Base-by-base conservation (phyloP, 148 eudicot species). In the Cornus florida region DNA sequence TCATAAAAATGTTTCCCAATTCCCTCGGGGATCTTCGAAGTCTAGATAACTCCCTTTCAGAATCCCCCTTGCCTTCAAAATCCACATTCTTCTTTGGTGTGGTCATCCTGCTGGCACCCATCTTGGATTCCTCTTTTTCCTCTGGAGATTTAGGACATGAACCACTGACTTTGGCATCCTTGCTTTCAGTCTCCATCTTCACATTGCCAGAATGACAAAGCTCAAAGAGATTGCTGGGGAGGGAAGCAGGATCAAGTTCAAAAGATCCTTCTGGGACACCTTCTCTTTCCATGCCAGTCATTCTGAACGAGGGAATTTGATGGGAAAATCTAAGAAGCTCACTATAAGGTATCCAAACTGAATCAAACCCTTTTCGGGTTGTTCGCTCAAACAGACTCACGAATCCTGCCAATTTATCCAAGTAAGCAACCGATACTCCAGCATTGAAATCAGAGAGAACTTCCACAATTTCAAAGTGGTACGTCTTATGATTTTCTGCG, bases 171-270 rank as follows among this genome's bases (percentile, higher is more conserved):
- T 82, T 43, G 10, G 19, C 32, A 78, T 56, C 46, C 43, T 41
- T 67, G 20, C 28, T 59, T 39, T 75, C 83, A 68, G 64, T 57
- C 69, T 81, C 74, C 70, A 60, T 70, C 66, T 43, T 70, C 50
- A 50, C 56, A 33, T 71, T 14, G 14, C 48, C 74, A 46, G 78
- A 70, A 60, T 46, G 79, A 33, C 13, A 70, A 60, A 78, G 22
- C 33, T 75, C 71, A 72, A 80, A 67, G 24, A 76, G 68, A 35
- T 79, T 64, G 41, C 43, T 10, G 23, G 83, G 84, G 53, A 87
- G 69, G 17, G 88, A 69, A 78, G 88, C 83, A 67, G 84, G 80
- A 81, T 87, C 90, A 23, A 87, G 90, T 74, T 85, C 90, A 79
- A 85, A 76, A 78, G 88, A 83, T 71, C 77, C 83, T 53, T 48